A percentile compares a stretch with the other conserved stretches of the same genome.
These are phyloP conservation scores for Gynochthodes officinalis DNA, from an alignment of 257 asterid species.

Conservation along the genomic window DNA sequence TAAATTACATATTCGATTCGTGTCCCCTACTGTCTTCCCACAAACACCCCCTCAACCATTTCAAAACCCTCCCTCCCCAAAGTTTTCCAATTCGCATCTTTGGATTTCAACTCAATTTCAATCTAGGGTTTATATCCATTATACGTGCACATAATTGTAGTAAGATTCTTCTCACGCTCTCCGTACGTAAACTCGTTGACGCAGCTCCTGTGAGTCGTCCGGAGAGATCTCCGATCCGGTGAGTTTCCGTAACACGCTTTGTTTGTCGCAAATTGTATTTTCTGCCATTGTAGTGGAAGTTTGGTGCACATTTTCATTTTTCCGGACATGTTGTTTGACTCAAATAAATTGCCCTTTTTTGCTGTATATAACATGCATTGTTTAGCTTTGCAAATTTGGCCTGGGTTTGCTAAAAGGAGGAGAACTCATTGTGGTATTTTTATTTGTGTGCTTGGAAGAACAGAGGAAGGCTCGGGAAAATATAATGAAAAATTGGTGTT, in stretches of 20 bases:
- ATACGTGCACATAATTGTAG: neutral
- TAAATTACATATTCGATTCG: constrained; percentile 5
- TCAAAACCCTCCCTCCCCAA: constrained; percentile 6
- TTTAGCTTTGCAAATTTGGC: neutral
- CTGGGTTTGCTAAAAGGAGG: neutral
- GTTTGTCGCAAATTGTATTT: neutral
- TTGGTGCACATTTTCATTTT: neutral
- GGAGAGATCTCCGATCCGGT: constrained; percentile 40
- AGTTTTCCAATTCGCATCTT: neutral
- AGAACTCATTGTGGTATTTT: neutral
- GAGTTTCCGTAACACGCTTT: constrained; percentile 3
- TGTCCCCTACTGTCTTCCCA: neutral
- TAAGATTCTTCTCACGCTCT: neutral
- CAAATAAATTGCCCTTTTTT: neutral
- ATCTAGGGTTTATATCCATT: constrained; percentile 21
- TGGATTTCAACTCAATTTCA: neutral
- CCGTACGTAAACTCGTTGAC: neutral
- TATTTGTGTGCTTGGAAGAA: neutral
- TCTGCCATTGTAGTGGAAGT: neutral
- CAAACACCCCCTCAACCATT: neutral
- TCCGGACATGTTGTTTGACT: neutral
- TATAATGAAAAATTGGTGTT: neutral
- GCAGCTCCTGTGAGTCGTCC: constrained; percentile 13
- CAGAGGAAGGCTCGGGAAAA: neutral
- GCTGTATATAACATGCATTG: neutral